These are phyloP conservation scores for Fomes fomentarius DNA, from an alignment of 1,284 basidiomycete species.

Conservation along the genomic window DNA sequence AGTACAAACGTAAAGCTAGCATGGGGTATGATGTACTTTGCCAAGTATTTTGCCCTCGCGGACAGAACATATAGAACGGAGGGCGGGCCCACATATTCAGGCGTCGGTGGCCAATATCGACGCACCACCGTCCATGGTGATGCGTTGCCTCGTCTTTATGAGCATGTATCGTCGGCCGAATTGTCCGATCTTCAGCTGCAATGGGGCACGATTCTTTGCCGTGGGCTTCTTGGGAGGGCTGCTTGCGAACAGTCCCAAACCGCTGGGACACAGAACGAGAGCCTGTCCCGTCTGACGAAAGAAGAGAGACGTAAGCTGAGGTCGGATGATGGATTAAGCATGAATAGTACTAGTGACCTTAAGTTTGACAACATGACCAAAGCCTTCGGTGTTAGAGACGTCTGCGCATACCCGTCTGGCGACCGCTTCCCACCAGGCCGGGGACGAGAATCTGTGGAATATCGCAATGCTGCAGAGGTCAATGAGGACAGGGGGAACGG, in stretches of 20 bases:
- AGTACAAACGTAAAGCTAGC: no score
- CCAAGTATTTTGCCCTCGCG: no score
- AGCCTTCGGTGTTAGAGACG: conserved; percentile 46
- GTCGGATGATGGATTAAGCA: not conserved
- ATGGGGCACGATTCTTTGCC: conserved; percentile 6
- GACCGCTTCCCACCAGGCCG: conserved; percentile 73
- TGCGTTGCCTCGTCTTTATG: conserved; percentile 56
- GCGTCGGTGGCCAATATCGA: conserved; percentile 45
- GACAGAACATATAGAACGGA: no score
- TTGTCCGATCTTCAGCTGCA: conserved; percentile 24
- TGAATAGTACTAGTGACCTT: conserved; percentile 45
- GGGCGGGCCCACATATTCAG: no score
- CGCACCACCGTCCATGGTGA: conserved; percentile 60
- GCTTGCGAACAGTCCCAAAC: conserved; percentile 42
- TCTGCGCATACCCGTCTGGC: conserved; percentile 67
- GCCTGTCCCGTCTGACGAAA: conserved; percentile 62
- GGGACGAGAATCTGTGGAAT: conserved; percentile 73
- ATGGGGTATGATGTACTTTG: no score
- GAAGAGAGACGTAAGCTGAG: not conserved
- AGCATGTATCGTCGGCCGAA: conserved; percentile 57
- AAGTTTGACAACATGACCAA: conserved; percentile 66
- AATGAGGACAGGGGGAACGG: conserved; percentile 66
- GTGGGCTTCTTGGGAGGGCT: not conserved
- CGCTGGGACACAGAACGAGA: conserved; percentile 63
- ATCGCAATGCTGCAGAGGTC: conserved; percentile 69